These are phyloP conservation scores for Fusarium chlamydosporum DNA, from an alignment of 2,329 filamentous ascomycete genomes.

Conservation along the genomic window DNA sequence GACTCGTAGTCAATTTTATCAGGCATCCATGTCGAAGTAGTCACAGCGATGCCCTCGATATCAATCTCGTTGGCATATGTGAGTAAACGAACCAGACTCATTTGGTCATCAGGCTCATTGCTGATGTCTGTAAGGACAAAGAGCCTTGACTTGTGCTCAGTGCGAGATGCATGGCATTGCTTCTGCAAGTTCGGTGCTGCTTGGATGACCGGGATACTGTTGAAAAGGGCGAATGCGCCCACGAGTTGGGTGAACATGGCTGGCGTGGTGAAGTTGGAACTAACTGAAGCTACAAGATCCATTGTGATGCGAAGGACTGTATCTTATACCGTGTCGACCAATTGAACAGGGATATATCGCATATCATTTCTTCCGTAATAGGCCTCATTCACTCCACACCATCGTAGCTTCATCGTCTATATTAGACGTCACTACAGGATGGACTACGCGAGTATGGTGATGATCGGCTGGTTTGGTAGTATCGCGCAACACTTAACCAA, in stretches of 20 bases:
- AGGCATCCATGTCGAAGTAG: conserved; percentile 61
- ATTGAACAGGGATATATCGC: not conserved
- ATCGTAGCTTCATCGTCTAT: not conserved
- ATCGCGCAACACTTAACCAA: not conserved
- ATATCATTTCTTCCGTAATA: not conserved
- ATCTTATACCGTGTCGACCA: conserved; percentile 6
- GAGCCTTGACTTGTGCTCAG: conserved; percentile 49
- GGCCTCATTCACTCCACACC: not conserved
- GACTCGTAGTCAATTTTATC: conserved; percentile 51
- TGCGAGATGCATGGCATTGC: conserved; percentile 5
- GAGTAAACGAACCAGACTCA: conserved; percentile 60
- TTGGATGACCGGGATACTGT: not conserved
- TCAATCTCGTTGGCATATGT: conserved; percentile 62
- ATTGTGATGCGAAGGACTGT: not conserved
- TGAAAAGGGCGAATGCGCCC: conserved; percentile 22
- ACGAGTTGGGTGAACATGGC: conserved; percentile 21
- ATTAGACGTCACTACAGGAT: conserved; percentile 16
- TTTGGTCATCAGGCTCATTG: conserved; percentile 62
- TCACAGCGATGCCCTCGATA: conserved; percentile 59
- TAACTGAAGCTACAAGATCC: not conserved
- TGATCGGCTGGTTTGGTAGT: not conserved
- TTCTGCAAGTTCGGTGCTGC: not conserved
- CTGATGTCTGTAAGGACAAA: conserved; percentile 62
- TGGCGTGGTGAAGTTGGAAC: not conserved
- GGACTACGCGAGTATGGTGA: not conserved